A percentile compares a stretch with the other conserved stretches of the same genome.
Evolutionary conservation across 768 basidiomycete genomes (phyloP).

Genomic region (Mycena sanguinolenta): DNA sequence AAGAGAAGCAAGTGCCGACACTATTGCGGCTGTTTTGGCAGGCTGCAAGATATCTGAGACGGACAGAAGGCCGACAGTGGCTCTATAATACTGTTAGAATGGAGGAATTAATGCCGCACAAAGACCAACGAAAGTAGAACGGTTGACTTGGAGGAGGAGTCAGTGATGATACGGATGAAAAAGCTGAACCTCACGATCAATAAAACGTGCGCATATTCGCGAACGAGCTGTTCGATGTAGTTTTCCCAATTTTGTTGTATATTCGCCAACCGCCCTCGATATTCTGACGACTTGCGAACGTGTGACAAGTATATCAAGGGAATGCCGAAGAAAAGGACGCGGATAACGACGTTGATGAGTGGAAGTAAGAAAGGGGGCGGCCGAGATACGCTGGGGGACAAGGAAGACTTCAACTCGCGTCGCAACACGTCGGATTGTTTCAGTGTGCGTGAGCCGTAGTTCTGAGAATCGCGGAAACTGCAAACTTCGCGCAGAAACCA

Average conservation of each 20-base stretch:
- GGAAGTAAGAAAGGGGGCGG: constrained; percentile 44
- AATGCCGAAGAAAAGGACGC: constrained; percentile 64
- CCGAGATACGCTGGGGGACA: constrained; percentile 24
- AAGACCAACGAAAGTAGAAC: constrained; percentile 65
- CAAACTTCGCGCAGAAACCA: constrained; percentile 68
- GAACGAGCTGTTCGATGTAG: constrained; percentile 64
- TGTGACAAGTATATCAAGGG: constrained; percentile 65
- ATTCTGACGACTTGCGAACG: constrained; percentile 62
- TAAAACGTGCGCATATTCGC: constrained; percentile 70
- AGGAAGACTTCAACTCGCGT: constrained; percentile 32
- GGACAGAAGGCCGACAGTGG: constrained; percentile 64
- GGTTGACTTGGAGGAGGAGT: constrained; percentile 54
- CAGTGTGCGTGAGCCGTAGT: constrained; percentile 58
- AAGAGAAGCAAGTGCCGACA: constrained; percentile 64
- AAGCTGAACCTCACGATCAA: constrained; percentile 58
- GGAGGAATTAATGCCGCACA: background rate
- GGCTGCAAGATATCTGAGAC: constrained; percentile 54
- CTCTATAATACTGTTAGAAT: constrained; percentile 45
- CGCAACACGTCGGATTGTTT: constrained; percentile 46
- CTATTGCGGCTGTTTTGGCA: constrained; percentile 49
- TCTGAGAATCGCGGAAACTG: constrained; percentile 50
- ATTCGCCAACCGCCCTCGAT: constrained; percentile 61
- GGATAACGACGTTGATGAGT: constrained; percentile 54
- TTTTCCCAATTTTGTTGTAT: constrained; percentile 64
- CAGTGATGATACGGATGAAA: background rate